phyloP scores from a whole-genome alignment of 164 flowering plant species.

The Echeveria elegans region DNA sequence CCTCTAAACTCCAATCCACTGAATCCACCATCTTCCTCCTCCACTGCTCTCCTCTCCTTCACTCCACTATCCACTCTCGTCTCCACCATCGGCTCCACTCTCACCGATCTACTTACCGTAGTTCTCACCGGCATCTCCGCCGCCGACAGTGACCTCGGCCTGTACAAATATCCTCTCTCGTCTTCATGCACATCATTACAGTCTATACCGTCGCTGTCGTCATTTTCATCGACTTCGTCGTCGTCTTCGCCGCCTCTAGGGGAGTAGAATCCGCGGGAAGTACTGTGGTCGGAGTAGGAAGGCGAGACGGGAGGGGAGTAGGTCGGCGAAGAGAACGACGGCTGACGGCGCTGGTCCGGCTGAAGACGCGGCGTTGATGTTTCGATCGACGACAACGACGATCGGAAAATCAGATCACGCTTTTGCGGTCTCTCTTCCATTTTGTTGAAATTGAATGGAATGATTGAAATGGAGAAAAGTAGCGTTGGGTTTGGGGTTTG shows the following conservation, averaged over 20 bases:
- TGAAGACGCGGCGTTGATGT: background rate
- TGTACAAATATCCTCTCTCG: background rate
- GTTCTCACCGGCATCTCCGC: background rate
- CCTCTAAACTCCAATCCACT: background rate
- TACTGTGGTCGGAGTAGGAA: conserved; percentile 1
- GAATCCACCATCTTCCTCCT: background rate
- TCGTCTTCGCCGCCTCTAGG: conserved; percentile 6
- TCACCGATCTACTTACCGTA: conserved; percentile 9
- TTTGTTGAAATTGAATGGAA: background rate
- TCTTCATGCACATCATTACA: too few species aligned
- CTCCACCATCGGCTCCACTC: conserved; percentile 7
- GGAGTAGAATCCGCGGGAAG: background rate
- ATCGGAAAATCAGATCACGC: conserved; percentile 1
- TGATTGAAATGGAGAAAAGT: background rate
- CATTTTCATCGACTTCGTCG: background rate
- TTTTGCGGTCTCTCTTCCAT: background rate
- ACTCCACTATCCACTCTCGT: conserved; percentile 6
- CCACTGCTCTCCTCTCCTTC: background rate
- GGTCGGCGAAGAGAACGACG: background rate
- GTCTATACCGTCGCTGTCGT: background rate
- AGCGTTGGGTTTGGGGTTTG: background rate
- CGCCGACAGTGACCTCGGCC: background rate
- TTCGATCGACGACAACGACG: conserved; percentile 6
- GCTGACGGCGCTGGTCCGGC: conserved; percentile 4
- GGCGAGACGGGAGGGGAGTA: conserved; percentile 8